Base-by-base conservation (phyloP, 257 asterid genomes). In the Solanum appendiculatum region DNA sequence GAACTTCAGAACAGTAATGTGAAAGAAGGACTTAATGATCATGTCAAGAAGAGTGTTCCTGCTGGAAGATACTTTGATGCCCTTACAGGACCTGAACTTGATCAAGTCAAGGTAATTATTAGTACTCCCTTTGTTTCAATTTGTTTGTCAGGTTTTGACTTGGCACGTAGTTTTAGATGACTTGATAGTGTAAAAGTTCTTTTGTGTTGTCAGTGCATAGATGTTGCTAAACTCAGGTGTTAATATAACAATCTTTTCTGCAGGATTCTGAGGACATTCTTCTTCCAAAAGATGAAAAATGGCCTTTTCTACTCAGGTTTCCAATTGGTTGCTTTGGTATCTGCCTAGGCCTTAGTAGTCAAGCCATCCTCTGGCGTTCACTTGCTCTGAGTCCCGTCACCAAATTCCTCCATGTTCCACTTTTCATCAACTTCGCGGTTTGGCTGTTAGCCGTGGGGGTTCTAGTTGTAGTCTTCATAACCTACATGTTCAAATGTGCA, bases 21-120 rank as follows among this genome's bases (percentile, higher is more conserved):
- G 15, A 51, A 72, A 20, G 91, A 80, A 51, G 91, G 86, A 66
- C 21, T 37, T 74, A 91, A 91, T 82, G 94, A 92, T 5, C 36
- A 77, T 78, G 73, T 89, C 8, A 91, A 94, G 64, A 39, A 86
- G 81, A 96, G 98, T 88, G 98, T 96, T 74, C 98, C 98, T 77
- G 99, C 97, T 85, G 98, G 99, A n/a, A 93, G 99, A 91, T 96
- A 96, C 94, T 96, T 95, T 89, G 99, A 96, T 87, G 99, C 99
- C 78, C 96, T 96, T 44, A 92, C 91, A 29, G 99, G 98, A 40
- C 98, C 99, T 78, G 98, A 96, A 86, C 91, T 96, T 15, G 99
- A 96, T 88, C 93, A 96, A 95, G 94, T 96, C 94, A 96, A 96
- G 99, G 99, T 95, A 92, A 74, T 25, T 29, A 54, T 56, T 9